These are phyloP conservation scores for Fraxinus dipetala DNA, from an alignment of 305 asterid species.

Conservation along the genomic window DNA sequence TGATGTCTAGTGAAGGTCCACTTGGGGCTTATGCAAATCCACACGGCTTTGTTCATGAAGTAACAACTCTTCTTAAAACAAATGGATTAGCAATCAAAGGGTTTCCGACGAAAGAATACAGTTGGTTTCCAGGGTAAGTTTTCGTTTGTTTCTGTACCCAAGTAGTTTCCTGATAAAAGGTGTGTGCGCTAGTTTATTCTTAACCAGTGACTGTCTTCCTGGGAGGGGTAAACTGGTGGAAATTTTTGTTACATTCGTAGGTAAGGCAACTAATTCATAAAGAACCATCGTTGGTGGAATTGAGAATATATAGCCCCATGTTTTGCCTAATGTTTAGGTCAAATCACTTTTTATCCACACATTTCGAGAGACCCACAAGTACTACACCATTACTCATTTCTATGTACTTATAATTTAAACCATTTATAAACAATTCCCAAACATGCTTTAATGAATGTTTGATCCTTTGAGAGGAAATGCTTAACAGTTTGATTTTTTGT, in stretches of 20 bases:
- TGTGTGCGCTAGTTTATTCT: constrained; percentile 10
- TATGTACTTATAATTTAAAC: background rate
- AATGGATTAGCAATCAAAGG: constrained; percentile 67
- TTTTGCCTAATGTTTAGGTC: background rate
- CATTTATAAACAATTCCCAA: background rate
- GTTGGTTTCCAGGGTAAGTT: constrained; percentile 98
- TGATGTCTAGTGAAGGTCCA: constrained; percentile 96
- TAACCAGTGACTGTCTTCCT: background rate
- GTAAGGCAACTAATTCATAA: constrained; percentile 7
- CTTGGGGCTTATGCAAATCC: constrained; percentile 90
- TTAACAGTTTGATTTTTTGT: background rate
- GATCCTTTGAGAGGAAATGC: background rate
- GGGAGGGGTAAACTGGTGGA: background rate
- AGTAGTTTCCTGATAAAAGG: constrained; percentile 2
- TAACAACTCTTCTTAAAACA: constrained; percentile 70
- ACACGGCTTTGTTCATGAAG: constrained; percentile 86
- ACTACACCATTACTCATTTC: background rate
- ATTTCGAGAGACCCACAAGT: background rate
- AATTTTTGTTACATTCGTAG: background rate
- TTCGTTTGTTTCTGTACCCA: constrained; percentile 19
- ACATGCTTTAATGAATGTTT: background rate
- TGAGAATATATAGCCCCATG: background rate
- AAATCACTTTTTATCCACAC: background rate
- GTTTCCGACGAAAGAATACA: constrained; percentile 61
- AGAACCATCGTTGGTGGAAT: background rate